A percentile compares a stretch with the other conserved stretches of the same genome.
phyloP scores from a whole-genome alignment of 2,329 filamentous ascomycete species.

The Fusarium longipes region DNA sequence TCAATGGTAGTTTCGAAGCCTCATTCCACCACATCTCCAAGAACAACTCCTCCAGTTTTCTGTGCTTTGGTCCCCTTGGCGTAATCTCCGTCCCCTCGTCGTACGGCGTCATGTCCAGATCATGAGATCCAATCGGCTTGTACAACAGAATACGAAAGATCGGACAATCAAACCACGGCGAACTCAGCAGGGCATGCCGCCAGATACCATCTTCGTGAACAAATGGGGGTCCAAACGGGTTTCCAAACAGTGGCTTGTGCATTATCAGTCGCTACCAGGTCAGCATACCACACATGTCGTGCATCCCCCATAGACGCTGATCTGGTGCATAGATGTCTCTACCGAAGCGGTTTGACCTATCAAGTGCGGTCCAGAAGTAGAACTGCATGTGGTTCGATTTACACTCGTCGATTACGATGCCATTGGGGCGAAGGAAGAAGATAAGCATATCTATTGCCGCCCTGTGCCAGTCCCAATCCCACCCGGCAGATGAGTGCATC shows the following conservation, averaged over 20 bases:
- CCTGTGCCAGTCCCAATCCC: slow-evolving; percentile 7
- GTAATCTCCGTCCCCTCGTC: background rate
- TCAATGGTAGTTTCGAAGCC: slow-evolving; percentile 36
- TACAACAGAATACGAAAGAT: slow-evolving; percentile 35
- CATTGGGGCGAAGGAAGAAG: no score
- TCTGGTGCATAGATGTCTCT: background rate
- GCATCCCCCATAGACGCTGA: background rate
- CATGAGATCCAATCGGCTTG: background rate
- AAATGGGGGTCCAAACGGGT: slow-evolving; percentile 19
- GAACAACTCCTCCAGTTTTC: slow-evolving; percentile 42
- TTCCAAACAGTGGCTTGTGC: slow-evolving; percentile 21
- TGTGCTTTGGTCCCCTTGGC: background rate
- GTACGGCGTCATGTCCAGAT: background rate
- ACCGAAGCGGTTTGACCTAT: slow-evolving; percentile 20
- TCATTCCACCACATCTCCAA: slow-evolving; percentile 41
- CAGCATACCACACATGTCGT: slow-evolving; percentile 32
- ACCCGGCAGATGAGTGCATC: background rate
- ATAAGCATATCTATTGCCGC: no score
- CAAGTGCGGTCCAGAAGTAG: slow-evolving; percentile 45
- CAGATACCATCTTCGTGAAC: slow-evolving; percentile 44
- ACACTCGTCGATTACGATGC: background rate
- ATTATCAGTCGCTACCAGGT: slow-evolving; percentile 47
- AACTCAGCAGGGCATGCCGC: slow-evolving; percentile 35
- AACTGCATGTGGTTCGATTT: slow-evolving; percentile 36
- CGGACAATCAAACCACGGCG: slow-evolving; percentile 47